These are phyloP conservation scores for Rhodotorula sp. DNA, from an alignment of 1,284 basidiomycete species.

Conservation along the genomic window DNA sequence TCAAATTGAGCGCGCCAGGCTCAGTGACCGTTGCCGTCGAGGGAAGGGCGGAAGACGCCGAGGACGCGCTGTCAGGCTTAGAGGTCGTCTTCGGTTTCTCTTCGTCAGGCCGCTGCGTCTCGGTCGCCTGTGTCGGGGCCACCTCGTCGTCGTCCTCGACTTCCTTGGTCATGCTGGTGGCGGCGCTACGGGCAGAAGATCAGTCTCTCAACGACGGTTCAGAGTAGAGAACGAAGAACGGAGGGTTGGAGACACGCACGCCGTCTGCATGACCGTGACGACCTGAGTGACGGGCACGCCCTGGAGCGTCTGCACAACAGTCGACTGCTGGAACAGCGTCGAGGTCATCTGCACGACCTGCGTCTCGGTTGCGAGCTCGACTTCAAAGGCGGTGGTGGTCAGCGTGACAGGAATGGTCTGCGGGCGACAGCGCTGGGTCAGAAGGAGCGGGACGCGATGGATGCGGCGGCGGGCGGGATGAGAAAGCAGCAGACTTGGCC, in stretches of 20 bases:
- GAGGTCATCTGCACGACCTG: constrained; percentile 2
- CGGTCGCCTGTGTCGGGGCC: not conserved
- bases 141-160: not conserved
- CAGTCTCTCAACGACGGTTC: not conserved
- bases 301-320: constrained; percentile 20
- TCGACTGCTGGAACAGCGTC: constrained; percentile 16
- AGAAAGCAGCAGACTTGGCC: not conserved
- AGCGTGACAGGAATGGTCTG: constrained; percentile 15
- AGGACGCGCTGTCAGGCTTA: not conserved
- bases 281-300: constrained; percentile 9
- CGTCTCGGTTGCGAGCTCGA: constrained; percentile 9
- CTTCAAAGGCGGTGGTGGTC: constrained; percentile 13
- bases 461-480: too few species aligned
- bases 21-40: not conserved
- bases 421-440: not conserved
- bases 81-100: not conserved
- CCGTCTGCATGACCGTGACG: constrained; percentile 9
- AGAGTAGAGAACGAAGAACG: too few species aligned
- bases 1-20: not conserved
- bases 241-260: not conserved
- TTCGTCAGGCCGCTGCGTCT: not conserved
- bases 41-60: not conserved
- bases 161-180: not conserved
- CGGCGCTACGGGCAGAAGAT: not conserved
- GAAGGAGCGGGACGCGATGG: not conserved